phyloP scores from a whole-genome alignment of 2,329 filamentous ascomycete genomes.

The Verticillium klebahnii region DNA sequence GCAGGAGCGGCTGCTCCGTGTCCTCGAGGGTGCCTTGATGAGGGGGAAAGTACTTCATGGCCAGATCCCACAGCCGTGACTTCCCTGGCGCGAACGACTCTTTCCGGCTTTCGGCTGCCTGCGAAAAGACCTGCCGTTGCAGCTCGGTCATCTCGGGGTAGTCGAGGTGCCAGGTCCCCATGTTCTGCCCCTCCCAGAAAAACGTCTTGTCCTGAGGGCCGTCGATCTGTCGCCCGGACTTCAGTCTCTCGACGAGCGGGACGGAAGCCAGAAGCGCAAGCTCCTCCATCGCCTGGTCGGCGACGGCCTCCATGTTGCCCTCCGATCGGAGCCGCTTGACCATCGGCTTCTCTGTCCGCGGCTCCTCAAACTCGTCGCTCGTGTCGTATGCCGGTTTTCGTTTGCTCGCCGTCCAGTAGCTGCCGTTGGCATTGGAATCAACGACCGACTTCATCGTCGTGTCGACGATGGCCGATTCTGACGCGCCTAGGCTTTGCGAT shows the following conservation, averaged over 20 bases:
- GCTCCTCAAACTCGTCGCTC: constrained; percentile 45
- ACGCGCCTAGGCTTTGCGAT: constrained; percentile 52
- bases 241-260: constrained; percentile 41
- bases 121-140: constrained; percentile 50
- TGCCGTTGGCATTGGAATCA: constrained; percentile 2
- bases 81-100: constrained; percentile 51
- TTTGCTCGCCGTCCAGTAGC: constrained; percentile 48
- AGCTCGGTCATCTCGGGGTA: constrained; percentile 62
- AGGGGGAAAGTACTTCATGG: constrained; percentile 55
- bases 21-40: constrained; percentile 2
- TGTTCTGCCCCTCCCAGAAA: constrained; percentile 53
- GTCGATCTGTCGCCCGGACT: constrained; percentile 54
- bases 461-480: constrained; percentile 37
- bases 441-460: constrained; percentile 15
- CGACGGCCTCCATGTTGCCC: constrained; percentile 28
- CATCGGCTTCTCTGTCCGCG: constrained; percentile 34
- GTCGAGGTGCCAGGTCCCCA: constrained; percentile 52
- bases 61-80: constrained; percentile 49
- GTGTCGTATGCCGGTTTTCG: constrained; percentile 44
- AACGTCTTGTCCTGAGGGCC: constrained; percentile 48
- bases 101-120: constrained; percentile 42
- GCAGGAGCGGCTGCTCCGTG: constrained; percentile 6
- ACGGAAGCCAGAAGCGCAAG: constrained; percentile 42
- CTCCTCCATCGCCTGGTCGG: constrained; percentile 35
- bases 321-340: constrained; percentile 55